Evolutionary conservation across 2,329 filamentous ascomycete species (phyloP), one percentile per base, ranked within the genome.

Genomic region (Microdochium nivale): DNA sequence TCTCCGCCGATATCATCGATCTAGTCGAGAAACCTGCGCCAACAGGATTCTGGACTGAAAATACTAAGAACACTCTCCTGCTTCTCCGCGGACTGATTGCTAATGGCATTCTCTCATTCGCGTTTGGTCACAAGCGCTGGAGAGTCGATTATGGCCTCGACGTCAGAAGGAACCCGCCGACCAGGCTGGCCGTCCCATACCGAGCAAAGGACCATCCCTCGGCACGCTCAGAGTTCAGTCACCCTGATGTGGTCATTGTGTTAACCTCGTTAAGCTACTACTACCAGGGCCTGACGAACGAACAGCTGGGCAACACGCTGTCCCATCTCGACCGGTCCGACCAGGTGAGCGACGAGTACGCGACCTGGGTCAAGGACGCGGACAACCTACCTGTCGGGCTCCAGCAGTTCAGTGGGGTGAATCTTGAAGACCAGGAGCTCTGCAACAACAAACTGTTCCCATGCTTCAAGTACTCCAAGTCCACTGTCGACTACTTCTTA

Each of bases 101-200:
- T 0, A 64, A 70, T 0, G 76, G 80, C 0, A 67, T 87, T 0
- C 58, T 88, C 0, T 57, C 58, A 0, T 84, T 83, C 52, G 69
- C 68, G 0, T 65, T 87, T 0, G 63, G 66, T 0, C 64, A 76
- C 13, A 87, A 87, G 57, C 68, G 83, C 1, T 88, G 80, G 79
- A 66, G 78, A 2, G 83, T 88, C 0, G 76, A 86, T 51, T 88
- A 83, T 53, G 84, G 85, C 0, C 67, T 79, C 0, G 75, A 81
- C 57, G 53, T 58, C 0, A 58, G 54, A 0, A 63, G 79, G 2
- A 55, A 56, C 0, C 75, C 72, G 0, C 48, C 52, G 1, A 78
- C 74, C 0, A 67, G 62, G 48, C 70, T 86, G 0, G 77, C 78
- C 0, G 79, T 87, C 0, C 83, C 81, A 0, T 87, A 76, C 55